A percentile compares a stretch with the other conserved stretches of the same genome.
These are phyloP conservation scores for Apocynum venetum DNA, from an alignment of 257 asterid species.

Conservation along the genomic window DNA sequence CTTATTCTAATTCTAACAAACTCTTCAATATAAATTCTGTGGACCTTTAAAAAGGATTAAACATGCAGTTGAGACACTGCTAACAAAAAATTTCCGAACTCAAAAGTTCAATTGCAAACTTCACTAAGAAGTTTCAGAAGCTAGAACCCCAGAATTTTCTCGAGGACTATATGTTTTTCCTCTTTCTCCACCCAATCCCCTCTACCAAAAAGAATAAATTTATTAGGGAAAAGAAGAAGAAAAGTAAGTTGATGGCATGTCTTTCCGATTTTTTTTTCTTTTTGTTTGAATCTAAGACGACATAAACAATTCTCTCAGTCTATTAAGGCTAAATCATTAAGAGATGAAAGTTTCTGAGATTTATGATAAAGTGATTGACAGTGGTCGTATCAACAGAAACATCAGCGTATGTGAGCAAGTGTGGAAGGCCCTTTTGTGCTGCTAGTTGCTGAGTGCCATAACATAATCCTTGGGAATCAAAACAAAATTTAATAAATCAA, in stretches of 20 bases:
- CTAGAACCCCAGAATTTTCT: too few species aligned
- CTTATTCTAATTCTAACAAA: background rate
- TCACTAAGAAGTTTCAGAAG: too few species aligned
- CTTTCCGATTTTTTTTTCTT: too few species aligned
- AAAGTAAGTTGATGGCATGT: background rate
- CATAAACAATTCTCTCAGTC: too few species aligned
- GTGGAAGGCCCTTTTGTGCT: background rate
- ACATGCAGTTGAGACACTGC: background rate
- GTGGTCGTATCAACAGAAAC: background rate
- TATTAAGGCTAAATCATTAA: background rate
- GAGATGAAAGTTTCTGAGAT: background rate
- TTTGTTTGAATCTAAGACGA: background rate
- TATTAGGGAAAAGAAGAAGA: too few species aligned
- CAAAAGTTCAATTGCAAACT: background rate
- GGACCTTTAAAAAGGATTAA: background rate
- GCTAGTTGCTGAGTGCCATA: background rate
- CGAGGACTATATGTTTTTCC: too few species aligned
- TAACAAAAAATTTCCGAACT: background rate
- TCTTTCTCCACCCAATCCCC: too few species aligned
- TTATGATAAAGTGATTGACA: background rate
- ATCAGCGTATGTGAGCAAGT: background rate
- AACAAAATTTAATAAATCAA: background rate
- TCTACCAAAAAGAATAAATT: too few species aligned
- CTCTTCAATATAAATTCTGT: background rate
- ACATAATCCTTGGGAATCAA: background rate